Percentiles rank a stretch among this genome's conserved stretches.
Evolutionary conservation across 78 protist species (phyloP).

Genomic region (Speleostelium caveatum): DNA sequence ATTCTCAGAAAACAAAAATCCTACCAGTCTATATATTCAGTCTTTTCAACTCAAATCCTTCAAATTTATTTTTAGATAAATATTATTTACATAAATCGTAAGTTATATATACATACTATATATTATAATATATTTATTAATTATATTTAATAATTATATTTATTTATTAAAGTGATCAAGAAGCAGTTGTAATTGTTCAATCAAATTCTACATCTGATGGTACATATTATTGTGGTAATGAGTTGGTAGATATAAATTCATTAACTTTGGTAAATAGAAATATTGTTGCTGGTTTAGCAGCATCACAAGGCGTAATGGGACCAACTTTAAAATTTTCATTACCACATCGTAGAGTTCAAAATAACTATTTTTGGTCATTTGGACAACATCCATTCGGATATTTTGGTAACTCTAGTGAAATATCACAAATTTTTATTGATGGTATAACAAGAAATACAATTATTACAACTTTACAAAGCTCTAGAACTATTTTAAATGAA

Average conservation of each 20-base stretch:
- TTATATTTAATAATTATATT: background rate
- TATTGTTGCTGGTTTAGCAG: slow-evolving; percentile 50
- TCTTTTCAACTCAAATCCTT: background rate
- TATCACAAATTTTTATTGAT: slow-evolving; percentile 64
- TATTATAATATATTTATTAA: background rate
- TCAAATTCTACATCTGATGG: slow-evolving; percentile 4
- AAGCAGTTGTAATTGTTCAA: slow-evolving; percentile 44
- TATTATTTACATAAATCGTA: slow-evolving; percentile 32
- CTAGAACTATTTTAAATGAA: background rate
- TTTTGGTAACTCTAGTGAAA: slow-evolving; percentile 21
- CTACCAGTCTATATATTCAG: slow-evolving; percentile 62
- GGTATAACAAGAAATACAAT: slow-evolving; percentile 48
- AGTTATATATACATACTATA: background rate
- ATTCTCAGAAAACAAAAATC: slow-evolving; percentile 55
- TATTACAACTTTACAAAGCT: slow-evolving; percentile 29
- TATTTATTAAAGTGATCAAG: slow-evolving; percentile 59
- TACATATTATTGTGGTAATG: slow-evolving; percentile 36
- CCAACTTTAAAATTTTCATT: slow-evolving; percentile 49
- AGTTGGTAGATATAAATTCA: slow-evolving; percentile 16
- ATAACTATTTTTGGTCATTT: slow-evolving; percentile 67
- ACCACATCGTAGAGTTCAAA: slow-evolving; percentile 27
- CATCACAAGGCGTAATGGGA: slow-evolving; percentile 46
- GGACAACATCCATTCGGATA: slow-evolving; percentile 63
- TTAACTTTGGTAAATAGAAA: background rate
- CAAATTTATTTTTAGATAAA: slow-evolving; percentile 23